Conservation (phyloP, 106 monocot genomes). For the Dendrobium catenatum region DNA sequence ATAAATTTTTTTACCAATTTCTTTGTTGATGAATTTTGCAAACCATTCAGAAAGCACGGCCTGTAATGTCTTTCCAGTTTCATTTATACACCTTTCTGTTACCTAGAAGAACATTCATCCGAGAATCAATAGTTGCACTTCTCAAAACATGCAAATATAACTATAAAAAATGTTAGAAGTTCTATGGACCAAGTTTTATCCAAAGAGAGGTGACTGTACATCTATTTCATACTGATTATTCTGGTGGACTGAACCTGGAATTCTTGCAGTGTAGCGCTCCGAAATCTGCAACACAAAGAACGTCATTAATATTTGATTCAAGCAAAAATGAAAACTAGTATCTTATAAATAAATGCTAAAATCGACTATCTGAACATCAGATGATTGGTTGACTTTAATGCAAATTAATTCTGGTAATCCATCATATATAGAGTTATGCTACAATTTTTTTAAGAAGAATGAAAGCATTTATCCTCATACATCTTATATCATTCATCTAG, state of each 20-base stretch:
- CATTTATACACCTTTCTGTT: slow-evolving; percentile 74
- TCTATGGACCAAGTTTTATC: background rate
- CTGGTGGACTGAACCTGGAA: slow-evolving; percentile 77
- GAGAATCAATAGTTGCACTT: slow-evolving; percentile 7
- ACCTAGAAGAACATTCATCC: slow-evolving; percentile 32
- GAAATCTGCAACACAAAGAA: slow-evolving; percentile 45
- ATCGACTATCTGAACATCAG: background rate
- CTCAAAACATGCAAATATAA: slow-evolving; percentile 7
- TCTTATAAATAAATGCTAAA: background rate
- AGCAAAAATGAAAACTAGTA: background rate
- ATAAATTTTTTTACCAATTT: slow-evolving; percentile 50
- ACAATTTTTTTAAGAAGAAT: no score
- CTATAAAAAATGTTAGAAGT: background rate
- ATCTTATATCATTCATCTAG: no score
- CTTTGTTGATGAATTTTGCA: slow-evolving; percentile 59
- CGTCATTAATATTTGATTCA: background rate
- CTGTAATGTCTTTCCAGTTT: slow-evolving; percentile 69
- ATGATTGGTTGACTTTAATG: background rate
- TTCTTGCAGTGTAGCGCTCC: slow-evolving; percentile 38
- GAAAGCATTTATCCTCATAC: no score
- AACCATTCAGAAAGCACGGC: slow-evolving; percentile 74
- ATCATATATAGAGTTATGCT: no score
- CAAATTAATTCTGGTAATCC: no score
- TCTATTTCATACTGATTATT: slow-evolving; percentile 77
- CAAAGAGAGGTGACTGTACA: slow-evolving; percentile 26